Conservation (phyloP, 352 stramenopile species). For the Globisporangium uncinulatum region DNA sequence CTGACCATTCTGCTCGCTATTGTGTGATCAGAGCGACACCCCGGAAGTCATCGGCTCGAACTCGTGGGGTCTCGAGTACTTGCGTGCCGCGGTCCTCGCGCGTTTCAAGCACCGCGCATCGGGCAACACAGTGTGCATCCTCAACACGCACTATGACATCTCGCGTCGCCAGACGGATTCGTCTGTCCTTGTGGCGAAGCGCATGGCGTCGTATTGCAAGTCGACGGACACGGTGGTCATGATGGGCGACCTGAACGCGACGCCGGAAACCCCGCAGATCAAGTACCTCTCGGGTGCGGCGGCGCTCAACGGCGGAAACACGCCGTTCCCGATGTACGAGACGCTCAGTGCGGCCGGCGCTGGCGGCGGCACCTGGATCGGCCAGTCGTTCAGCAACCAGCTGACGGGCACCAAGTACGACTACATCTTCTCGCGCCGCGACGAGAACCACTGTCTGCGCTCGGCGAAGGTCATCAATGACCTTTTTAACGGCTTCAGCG, state of each 20-base stretch:
- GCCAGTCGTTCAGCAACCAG: slow-evolving; percentile 34
- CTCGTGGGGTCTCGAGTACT: slow-evolving; percentile 58
- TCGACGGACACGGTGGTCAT: slow-evolving; percentile 44
- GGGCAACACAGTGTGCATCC: slow-evolving; percentile 41
- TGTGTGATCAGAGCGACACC: slow-evolving; percentile 44
- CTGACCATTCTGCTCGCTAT: neutral
- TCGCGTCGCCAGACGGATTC: slow-evolving; percentile 45
- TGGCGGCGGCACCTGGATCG: slow-evolving; percentile 57
- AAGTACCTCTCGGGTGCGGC: slow-evolving; percentile 32
- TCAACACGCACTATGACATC: slow-evolving; percentile 80
- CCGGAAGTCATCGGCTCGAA: slow-evolving; percentile 50
- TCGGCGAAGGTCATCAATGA: slow-evolving; percentile 36
- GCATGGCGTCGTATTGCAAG: slow-evolving; percentile 36
- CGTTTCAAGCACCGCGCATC: slow-evolving; percentile 39
- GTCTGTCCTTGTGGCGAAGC: slow-evolving; percentile 39
- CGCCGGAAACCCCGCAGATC: slow-evolving; percentile 24
- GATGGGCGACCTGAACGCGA: slow-evolving; percentile 66
- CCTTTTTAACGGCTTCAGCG: slow-evolving; percentile 39
- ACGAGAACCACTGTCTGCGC: slow-evolving; percentile 39
- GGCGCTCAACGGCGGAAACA: slow-evolving; percentile 20
- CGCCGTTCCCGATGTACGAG: slow-evolving; percentile 54
- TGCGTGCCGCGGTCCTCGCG: slow-evolving; percentile 45
- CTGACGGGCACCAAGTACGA: slow-evolving; percentile 39
- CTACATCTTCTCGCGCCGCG: slow-evolving; percentile 59
- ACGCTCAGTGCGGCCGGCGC: slow-evolving; percentile 37